These are phyloP conservation scores for Annulohypoxylon moriforme DNA, from an alignment of 495 filamentous ascomycete genomes.

Conservation along the genomic window DNA sequence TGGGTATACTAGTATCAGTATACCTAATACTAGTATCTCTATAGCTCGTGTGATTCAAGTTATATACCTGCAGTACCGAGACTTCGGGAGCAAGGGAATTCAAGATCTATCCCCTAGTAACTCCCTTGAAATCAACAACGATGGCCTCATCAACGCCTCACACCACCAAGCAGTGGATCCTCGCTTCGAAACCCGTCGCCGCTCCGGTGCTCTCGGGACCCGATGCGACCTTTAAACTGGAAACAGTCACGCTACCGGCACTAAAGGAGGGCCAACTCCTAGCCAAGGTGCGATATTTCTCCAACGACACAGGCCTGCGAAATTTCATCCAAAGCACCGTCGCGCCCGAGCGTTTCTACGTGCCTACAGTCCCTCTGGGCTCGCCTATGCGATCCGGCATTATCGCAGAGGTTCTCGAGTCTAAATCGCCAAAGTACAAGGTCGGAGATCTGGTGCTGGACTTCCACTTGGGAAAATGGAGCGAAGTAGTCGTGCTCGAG, in stretches of 20 bases:
- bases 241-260: constrained; percentile 54
- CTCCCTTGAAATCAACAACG: constrained; percentile 14
- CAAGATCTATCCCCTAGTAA: constrained; percentile 6
- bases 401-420: constrained; percentile 61
- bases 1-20: background rate
- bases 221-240: constrained; percentile 58
- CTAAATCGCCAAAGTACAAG: constrained; percentile 44
- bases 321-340: constrained; percentile 67
- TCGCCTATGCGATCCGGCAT: constrained; percentile 68
- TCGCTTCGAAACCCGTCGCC: constrained; percentile 49
- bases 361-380: constrained; percentile 64
- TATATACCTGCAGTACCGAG: constrained; percentile 11
- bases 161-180: constrained; percentile 53
- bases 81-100: constrained; percentile 6
- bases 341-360: constrained; percentile 62
- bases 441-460: constrained; percentile 57
- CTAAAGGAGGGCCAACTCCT: constrained; percentile 45
- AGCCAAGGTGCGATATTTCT: constrained; percentile 67
- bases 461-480: constrained; percentile 55
- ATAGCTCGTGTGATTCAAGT: background rate
- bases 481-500: constrained; percentile 61
- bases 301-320: constrained; percentile 74
- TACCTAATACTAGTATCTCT: background rate
- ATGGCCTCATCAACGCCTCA: constrained; percentile 22
- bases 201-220: constrained; percentile 47